Evolutionary conservation across 352 stramenopile genomes (phyloP).

Genomic region (Nothophytophthora sp.): DNA sequence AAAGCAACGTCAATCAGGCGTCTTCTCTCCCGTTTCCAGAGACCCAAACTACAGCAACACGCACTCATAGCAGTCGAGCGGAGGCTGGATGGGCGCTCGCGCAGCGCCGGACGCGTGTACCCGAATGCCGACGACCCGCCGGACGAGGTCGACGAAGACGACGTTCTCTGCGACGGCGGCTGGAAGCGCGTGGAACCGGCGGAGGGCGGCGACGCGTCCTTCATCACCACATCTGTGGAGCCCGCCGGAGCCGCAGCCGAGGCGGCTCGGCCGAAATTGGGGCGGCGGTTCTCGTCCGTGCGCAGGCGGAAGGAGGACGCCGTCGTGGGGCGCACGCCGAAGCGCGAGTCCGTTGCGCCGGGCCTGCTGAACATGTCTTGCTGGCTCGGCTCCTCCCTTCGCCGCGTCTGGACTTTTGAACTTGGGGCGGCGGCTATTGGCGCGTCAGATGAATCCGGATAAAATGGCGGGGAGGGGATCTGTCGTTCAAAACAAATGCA

Average conservation of each 20-base stretch:
- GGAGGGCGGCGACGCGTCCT: slow-evolving; percentile 22
- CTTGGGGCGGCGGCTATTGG: no score
- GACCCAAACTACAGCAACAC: background rate
- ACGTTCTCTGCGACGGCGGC: slow-evolving; percentile 6
- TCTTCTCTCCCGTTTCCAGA: slow-evolving; percentile 6
- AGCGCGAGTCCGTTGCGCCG: slow-evolving; percentile 13
- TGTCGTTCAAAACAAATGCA: no score
- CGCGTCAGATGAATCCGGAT: no score
- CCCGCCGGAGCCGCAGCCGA: slow-evolving; percentile 3
- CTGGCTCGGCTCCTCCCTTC: no score
- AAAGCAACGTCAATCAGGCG: slow-evolving; percentile 13
- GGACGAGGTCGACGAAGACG: slow-evolving; percentile 2
- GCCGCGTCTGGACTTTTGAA: no score
- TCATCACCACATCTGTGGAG: slow-evolving; percentile 35
- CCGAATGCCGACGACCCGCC: slow-evolving; percentile 1
- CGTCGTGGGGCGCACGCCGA: slow-evolving; percentile 8
- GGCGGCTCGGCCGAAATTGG: slow-evolving; percentile 20
- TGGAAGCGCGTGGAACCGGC: slow-evolving; percentile 11
- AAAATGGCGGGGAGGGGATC: no score
- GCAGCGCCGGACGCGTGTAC: slow-evolving; percentile 13
- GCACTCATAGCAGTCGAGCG: slow-evolving; percentile 19
- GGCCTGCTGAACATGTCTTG: slow-evolving; percentile 24
- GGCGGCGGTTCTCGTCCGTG: slow-evolving; percentile 35
- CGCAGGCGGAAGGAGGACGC: slow-evolving; percentile 26
- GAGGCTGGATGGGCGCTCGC: slow-evolving; percentile 13